Conservation (phyloP, 495 filamentous ascomycete species). For the Penicillium daleae region DNA sequence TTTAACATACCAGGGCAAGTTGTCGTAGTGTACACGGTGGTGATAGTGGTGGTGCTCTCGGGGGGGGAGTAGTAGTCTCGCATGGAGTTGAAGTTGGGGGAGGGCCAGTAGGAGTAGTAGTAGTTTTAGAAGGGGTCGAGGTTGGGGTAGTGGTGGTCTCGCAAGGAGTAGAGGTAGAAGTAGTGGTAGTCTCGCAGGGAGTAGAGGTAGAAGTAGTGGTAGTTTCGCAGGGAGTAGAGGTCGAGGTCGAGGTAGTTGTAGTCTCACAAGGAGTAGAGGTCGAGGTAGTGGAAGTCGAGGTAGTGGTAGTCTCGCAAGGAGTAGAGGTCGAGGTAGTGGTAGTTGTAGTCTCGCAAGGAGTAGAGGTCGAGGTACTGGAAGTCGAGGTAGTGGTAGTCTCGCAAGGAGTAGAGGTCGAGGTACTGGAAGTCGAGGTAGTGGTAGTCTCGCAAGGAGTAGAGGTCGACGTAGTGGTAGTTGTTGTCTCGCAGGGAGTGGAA, state of each 20-base stretch:
- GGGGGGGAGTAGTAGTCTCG: slow-evolving; percentile 12
- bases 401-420: slow-evolving; percentile 16
- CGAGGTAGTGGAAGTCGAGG: slow-evolving; percentile 1
- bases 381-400: slow-evolving; percentile 15
- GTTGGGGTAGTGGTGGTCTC: not conserved
- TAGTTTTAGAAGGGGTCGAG: slow-evolving; percentile 16
- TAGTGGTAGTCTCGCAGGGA: slow-evolving; percentile 16
- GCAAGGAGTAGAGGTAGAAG: slow-evolving; percentile 7
- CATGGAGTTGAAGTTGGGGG: not conserved
- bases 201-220: slow-evolving; percentile 5
- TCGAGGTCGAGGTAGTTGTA: not conserved
- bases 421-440: slow-evolving; percentile 1
- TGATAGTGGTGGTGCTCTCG: slow-evolving; percentile 17
- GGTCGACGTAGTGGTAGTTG: not conserved
- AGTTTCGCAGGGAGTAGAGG: slow-evolving; percentile 14
- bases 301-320: slow-evolving; percentile 14
- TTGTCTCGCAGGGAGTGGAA: slow-evolving; percentile 21
- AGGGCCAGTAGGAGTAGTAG: not conserved
- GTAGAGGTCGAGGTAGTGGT: not conserved
- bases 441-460: slow-evolving; percentile 20
- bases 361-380: not conserved
- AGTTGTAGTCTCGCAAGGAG: slow-evolving; percentile 11
- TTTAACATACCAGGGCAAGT: slow-evolving; percentile 31
- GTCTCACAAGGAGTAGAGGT: slow-evolving; percentile 17
- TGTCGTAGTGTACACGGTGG: slow-evolving; percentile 27